Percentiles rank a stretch among this genome's conserved stretches.
Conservation (phyloP, 2,329 filamentous ascomycete genomes). For the Aspergillus pseudoterreus region DNA sequence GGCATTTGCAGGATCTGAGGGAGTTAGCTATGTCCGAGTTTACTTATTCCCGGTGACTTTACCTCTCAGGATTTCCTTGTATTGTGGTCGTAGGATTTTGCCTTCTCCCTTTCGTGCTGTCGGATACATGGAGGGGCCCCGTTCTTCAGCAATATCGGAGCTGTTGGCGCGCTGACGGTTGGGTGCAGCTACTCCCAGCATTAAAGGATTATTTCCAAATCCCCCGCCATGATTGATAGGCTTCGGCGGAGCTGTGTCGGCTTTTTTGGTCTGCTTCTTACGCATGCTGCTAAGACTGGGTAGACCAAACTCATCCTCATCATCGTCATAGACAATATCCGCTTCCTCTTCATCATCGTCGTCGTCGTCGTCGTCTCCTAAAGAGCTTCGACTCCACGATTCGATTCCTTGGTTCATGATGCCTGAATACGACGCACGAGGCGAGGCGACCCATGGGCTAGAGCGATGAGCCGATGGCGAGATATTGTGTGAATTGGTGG, state of each 20-base stretch:
- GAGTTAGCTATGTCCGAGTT: too few relatives aligned
- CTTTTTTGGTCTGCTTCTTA: constrained; percentile 57
- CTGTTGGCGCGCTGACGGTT: constrained; percentile 72
- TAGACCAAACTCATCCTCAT: constrained; percentile 92
- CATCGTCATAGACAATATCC: constrained; percentile 76
- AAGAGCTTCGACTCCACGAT: constrained; percentile 62
- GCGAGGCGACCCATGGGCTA: constrained; percentile 43
- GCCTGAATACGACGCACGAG: constrained; percentile 71
- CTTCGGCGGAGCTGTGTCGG: constrained; percentile 30
- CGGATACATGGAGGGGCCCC: constrained; percentile 77
- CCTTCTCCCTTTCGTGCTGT: constrained; percentile 85
- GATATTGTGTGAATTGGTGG: constrained; percentile 51
- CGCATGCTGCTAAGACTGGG: constrained; percentile 91
- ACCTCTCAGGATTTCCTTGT: constrained; percentile 89
- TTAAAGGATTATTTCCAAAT: constrained; percentile 18
- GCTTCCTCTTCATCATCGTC: constrained; percentile 68
- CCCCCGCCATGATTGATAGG: constrained; percentile 43
- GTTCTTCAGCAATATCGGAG: constrained; percentile 89
- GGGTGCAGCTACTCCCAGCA: constrained; percentile 30
- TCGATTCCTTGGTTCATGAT: constrained; percentile 78
- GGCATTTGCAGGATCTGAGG: constrained; percentile 75
- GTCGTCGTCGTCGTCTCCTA: constrained; percentile 29
- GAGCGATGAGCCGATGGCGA: constrained; percentile 49
- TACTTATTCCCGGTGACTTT: background rate
- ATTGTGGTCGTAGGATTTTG: constrained; percentile 94